These are phyloP conservation scores for Ceratocystis variospora DNA, from an alignment of 2,329 filamentous ascomycete species.

Conservation along the genomic window DNA sequence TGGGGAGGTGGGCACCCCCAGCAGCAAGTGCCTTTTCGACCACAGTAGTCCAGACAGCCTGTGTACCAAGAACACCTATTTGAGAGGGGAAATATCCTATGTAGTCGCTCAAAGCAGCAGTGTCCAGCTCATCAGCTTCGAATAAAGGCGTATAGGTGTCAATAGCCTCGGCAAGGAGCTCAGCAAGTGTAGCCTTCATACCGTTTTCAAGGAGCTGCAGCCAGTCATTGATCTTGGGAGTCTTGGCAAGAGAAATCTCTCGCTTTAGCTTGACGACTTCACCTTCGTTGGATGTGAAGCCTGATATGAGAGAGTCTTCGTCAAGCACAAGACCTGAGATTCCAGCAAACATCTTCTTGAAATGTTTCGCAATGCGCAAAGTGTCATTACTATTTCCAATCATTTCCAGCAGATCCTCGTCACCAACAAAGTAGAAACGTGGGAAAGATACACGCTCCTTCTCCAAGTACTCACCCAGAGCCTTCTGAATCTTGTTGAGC, in stretches of 20 bases:
- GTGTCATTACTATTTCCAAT: constrained; percentile 99
- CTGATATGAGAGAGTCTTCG: constrained; percentile 74
- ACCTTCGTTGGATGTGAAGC: constrained; percentile 89
- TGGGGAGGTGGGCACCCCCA: constrained; percentile 50
- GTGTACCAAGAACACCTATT: constrained; percentile 85
- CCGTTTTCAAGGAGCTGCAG: constrained; percentile 79
- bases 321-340: constrained; percentile 83
- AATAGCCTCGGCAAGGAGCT: constrained; percentile 75
- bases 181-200: constrained; percentile 89
- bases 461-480: constrained; percentile 93
- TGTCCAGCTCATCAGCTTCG: constrained; percentile 54
- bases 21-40: constrained; percentile 64
- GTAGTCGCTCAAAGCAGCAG: constrained; percentile 59
- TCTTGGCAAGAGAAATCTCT: constrained; percentile 83
- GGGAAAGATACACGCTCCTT: constrained; percentile 96
- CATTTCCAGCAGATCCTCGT: constrained; percentile 95
- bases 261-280: constrained; percentile 79
- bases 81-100: constrained; percentile 79
- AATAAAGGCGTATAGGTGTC: constrained; percentile 71
- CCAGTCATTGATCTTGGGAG: constrained; percentile 97
- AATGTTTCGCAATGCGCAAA: constrained; percentile 89
- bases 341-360: constrained; percentile 99
- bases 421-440: constrained; percentile 97
- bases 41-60: constrained; percentile 82
- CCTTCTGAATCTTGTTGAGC: constrained; percentile 98